phyloP scores from a whole-genome alignment of 2,329 filamentous ascomycete species.

The Aspergillus pseudoviridinutans region DNA sequence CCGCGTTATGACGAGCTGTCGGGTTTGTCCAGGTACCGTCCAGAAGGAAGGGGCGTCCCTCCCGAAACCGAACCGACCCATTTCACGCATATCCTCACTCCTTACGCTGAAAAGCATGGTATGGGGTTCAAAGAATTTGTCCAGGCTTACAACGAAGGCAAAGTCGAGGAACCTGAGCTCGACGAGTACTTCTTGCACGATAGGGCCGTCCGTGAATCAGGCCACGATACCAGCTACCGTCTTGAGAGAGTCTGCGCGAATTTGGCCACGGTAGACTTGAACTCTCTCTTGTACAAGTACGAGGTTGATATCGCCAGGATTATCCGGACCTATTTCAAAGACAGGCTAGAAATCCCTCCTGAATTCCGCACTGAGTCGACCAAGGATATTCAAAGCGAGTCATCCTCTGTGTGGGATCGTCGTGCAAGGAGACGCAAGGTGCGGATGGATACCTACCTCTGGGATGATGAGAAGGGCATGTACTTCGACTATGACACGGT shows the following conservation, averaged over 20 bases:
- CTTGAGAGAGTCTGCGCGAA: slow-evolving; percentile 84
- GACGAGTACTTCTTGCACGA: slow-evolving; percentile 97
- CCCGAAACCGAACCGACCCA: slow-evolving; percentile 87
- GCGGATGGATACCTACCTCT: slow-evolving; percentile 87
- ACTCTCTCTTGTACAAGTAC: slow-evolving; percentile 94
- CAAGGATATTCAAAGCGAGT: slow-evolving; percentile 67
- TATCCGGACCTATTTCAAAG: slow-evolving; percentile 79
- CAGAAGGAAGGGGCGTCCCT: slow-evolving; percentile 78
- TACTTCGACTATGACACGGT: slow-evolving; percentile 96
- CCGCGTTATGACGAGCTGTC: slow-evolving; percentile 74
- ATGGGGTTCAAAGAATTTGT: slow-evolving; percentile 85
- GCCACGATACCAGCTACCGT: slow-evolving; percentile 93
- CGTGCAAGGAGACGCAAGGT: slow-evolving; percentile 78
- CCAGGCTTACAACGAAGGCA: slow-evolving; percentile 74
- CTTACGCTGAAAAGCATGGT: slow-evolving; percentile 77
- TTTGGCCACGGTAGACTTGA: slow-evolving; percentile 89
- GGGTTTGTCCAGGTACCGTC: slow-evolving; percentile 79
- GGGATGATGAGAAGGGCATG: slow-evolving; percentile 89
- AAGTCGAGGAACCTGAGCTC: slow-evolving; percentile 77
- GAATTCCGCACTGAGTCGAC: slow-evolving; percentile 71
- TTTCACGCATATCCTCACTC: slow-evolving; percentile 76
- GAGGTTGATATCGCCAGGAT: slow-evolving; percentile 87
- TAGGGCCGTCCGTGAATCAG: slow-evolving; percentile 89
- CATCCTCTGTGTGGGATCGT: slow-evolving; percentile 85
- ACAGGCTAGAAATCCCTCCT: slow-evolving; percentile 73